These are phyloP conservation scores for Penicillium polonicum DNA, from an alignment of 2,329 filamentous ascomycete genomes.

Conservation along the genomic window DNA sequence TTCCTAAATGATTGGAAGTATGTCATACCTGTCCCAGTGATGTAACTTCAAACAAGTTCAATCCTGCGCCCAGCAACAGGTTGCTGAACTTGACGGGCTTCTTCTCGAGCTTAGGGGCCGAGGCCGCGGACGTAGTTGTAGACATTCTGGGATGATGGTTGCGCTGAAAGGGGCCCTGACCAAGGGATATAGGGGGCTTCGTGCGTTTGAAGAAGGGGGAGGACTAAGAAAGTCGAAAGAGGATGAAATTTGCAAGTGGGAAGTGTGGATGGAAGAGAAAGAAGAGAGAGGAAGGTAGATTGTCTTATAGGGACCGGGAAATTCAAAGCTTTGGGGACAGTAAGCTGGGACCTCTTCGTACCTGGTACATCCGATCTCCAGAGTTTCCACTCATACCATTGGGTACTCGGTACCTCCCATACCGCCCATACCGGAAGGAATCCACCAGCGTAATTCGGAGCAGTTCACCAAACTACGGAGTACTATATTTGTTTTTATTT, in stretches of 20 bases:
- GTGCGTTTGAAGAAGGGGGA: slow-evolving; percentile 56
- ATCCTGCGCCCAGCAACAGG: slow-evolving; percentile 84
- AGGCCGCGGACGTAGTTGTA: slow-evolving; percentile 51
- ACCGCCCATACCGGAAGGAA: slow-evolving; percentile 22
- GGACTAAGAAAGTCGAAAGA: slow-evolving; percentile 17
- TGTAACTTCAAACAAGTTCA: slow-evolving; percentile 91
- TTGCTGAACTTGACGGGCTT: slow-evolving; percentile 99
- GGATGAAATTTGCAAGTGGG: slow-evolving; percentile 14
- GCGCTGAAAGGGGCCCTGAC: slow-evolving; percentile 80
- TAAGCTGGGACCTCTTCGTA: slow-evolving; percentile 11
- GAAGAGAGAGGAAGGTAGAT: slow-evolving; percentile 13
- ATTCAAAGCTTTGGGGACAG: slow-evolving; percentile 10
- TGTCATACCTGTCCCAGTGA: slow-evolving; percentile 63
- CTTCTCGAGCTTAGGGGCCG: slow-evolving; percentile 75
- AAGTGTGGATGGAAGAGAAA: slow-evolving; percentile 18
- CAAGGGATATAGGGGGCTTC: slow-evolving; percentile 92
- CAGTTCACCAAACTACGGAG: not conserved
- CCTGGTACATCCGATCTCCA: slow-evolving; percentile 6
- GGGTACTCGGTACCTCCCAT: slow-evolving; percentile 28
- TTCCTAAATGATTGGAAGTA: not conserved
- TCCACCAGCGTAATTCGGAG: slow-evolving; percentile 1
- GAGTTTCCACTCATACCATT: slow-evolving; percentile 22
- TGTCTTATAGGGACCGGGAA: slow-evolving; percentile 22
- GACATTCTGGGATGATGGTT: slow-evolving; percentile 58
- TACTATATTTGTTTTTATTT: no score